Conservation (phyloP, 2,329 filamentous ascomycete species). For the Colletotrichum brevisporum region DNA sequence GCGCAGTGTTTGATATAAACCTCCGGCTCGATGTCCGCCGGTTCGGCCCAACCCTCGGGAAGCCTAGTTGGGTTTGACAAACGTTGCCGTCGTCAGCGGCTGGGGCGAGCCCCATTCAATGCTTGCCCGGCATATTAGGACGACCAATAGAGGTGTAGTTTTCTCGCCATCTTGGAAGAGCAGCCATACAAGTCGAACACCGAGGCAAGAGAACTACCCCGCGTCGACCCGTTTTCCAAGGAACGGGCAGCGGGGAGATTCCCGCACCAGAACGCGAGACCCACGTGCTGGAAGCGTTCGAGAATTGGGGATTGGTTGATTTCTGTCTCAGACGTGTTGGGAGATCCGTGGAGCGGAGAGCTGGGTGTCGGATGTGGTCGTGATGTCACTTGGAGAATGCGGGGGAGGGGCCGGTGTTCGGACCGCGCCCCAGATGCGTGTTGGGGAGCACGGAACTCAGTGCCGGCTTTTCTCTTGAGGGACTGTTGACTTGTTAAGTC, state of each 20-base stretch:
- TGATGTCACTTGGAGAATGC: constrained; percentile 35
- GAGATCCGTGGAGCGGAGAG: constrained; percentile 23
- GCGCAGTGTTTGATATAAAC: constrained; percentile 12
- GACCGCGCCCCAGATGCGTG: constrained; percentile 1
- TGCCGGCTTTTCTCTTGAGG: neutral
- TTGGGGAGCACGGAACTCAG: neutral
- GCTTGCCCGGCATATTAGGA: constrained; percentile 13
- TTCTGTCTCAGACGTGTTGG: neutral
- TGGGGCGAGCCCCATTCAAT: constrained; percentile 12
- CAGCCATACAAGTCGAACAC: neutral
- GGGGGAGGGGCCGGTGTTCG: constrained; percentile 27
- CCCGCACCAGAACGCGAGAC: constrained; percentile 13
- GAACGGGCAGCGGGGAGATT: constrained; percentile 16
- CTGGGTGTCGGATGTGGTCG: neutral
- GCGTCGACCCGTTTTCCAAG: constrained; percentile 14
- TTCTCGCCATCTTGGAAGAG: neutral
- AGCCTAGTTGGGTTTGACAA: constrained; percentile 12
- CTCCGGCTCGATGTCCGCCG: constrained; percentile 21
- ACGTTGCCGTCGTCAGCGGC: constrained; percentile 19
- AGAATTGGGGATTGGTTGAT: constrained; percentile 12
- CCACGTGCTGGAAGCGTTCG: neutral
- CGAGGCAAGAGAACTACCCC: constrained; percentile 24
- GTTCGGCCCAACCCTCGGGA: constrained; percentile 4
- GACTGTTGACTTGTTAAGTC: neutral
- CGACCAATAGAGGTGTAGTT: constrained; percentile 15